phyloP scores from a whole-genome alignment of 1,139 yeast species.

The Pichia terricola region DNA sequence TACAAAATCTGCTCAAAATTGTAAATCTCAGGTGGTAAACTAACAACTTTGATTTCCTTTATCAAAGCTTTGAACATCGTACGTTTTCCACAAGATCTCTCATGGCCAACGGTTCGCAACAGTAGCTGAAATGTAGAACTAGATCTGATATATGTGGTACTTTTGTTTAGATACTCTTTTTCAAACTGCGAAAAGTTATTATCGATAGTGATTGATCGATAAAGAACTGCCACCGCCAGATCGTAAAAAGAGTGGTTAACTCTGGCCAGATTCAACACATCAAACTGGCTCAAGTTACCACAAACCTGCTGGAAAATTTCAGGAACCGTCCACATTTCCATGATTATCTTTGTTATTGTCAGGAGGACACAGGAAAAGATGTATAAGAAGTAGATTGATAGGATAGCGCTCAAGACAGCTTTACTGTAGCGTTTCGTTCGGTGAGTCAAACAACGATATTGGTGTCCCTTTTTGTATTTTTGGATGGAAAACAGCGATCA shows the following conservation, averaged over 20 bases:
- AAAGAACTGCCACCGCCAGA: conserved; percentile 9
- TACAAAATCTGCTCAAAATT: conserved; percentile 16
- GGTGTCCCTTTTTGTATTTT: too few species aligned
- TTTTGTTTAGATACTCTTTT: conserved; percentile 10
- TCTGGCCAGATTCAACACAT: conserved; percentile 11
- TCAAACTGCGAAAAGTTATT: conserved; percentile 18
- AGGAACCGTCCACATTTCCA: conserved; percentile 4
- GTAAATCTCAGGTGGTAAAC: conserved; percentile 20
- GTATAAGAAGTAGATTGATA: too few species aligned
- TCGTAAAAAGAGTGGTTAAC: conserved; percentile 7
- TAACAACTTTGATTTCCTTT: conserved; percentile 11
- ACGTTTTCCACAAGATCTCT: neutral
- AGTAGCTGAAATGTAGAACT: conserved; percentile 14
- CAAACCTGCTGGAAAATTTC: conserved; percentile 16
- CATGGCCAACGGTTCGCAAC: conserved; percentile 1
- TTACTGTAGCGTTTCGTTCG: too few species aligned
- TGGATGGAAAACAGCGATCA: too few species aligned
- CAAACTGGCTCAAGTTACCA: conserved; percentile 17
- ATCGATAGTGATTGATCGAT: conserved; percentile 16
- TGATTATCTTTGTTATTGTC: neutral
- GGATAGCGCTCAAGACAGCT: too few species aligned
- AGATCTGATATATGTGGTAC: conserved; percentile 17
- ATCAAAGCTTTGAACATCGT: neutral
- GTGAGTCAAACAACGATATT: too few species aligned
- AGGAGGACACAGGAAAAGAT: neutral